phyloP scores from a whole-genome alignment of 176 grass and related monocot species.

The Coix lacrymajobi region DNA sequence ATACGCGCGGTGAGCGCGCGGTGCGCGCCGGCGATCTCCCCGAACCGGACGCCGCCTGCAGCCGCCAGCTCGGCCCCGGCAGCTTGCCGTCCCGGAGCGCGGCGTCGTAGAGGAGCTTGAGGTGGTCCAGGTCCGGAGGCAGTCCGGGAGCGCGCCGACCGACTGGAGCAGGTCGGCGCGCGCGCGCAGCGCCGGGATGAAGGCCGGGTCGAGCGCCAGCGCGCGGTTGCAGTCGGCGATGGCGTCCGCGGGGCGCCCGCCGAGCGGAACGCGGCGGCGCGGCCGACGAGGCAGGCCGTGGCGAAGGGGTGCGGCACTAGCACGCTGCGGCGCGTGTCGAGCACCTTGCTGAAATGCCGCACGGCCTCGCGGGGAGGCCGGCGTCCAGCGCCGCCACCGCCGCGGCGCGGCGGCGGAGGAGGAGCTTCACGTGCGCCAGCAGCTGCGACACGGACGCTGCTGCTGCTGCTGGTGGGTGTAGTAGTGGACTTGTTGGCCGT shows the following conservation, averaged over 20 bases:
- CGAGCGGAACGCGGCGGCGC: slow-evolving; percentile 61
- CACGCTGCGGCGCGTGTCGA: slow-evolving; percentile 71
- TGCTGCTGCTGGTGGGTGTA: no score
- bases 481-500: not conserved
- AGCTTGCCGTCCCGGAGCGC: slow-evolving; percentile 84
- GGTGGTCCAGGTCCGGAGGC: slow-evolving; percentile 92
- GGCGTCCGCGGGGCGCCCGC: slow-evolving; percentile 51
- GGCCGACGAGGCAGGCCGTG: slow-evolving; percentile 71
- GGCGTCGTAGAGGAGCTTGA: slow-evolving; percentile 90
- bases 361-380: slow-evolving; percentile 58
- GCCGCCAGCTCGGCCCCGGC: slow-evolving; percentile 47
- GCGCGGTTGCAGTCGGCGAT: slow-evolving; percentile 90
- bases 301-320: slow-evolving; percentile 79
- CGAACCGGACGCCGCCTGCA: slow-evolving; percentile 53
- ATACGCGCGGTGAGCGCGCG: slow-evolving; percentile 52
- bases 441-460: slow-evolving; percentile 60
- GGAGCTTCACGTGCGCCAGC: slow-evolving; percentile 68
- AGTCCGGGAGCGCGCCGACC: slow-evolving; percentile 46
- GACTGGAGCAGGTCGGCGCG: slow-evolving; percentile 70
- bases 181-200: slow-evolving; percentile 82
- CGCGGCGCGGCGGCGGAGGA: slow-evolving; percentile 69
- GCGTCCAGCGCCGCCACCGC: slow-evolving; percentile 72
- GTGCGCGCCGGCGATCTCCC: slow-evolving; percentile 63
- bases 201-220: slow-evolving; percentile 73
- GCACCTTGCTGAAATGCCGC: slow-evolving; percentile 80